Evolutionary conservation across 2,329 filamentous ascomycete genomes (phyloP).

Genomic region (Cordyceps javanica): DNA sequence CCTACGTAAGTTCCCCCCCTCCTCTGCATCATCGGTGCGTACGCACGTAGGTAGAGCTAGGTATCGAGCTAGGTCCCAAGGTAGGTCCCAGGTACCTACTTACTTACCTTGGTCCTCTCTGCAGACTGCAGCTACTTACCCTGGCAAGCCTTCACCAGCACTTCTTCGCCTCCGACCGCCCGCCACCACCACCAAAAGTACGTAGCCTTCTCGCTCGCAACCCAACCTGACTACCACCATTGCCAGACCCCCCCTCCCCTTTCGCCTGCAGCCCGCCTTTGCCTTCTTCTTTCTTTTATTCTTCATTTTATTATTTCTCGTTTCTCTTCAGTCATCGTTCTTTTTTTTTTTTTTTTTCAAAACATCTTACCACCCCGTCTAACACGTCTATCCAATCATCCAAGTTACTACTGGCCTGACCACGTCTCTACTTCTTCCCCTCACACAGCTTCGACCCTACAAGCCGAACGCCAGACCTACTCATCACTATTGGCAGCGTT

Average conservation of each 20-base stretch:
- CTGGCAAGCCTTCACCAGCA: background rate
- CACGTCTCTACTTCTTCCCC: background rate
- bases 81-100: no score
- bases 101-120: background rate
- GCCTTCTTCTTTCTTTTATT: background rate
- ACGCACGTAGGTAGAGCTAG: no score
- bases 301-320: no score
- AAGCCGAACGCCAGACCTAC: background rate
- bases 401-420: background rate
- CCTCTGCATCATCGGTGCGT: background rate
- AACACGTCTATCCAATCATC: background rate
- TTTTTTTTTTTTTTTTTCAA: background rate
- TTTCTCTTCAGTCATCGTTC: background rate
- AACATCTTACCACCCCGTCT: background rate
- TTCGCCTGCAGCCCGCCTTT: background rate
- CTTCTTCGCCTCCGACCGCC: constrained; percentile 2
- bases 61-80: no score
- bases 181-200: constrained; percentile 3
- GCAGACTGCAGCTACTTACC: background rate
- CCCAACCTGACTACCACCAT: background rate
- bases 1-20: background rate
- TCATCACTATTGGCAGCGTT: background rate
- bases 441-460: background rate
- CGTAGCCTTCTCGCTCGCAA: background rate
- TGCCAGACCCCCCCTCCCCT: background rate